Evolutionary conservation across 1,284 basidiomycete genomes (phyloP).

Genomic region (Ganoderma resinaceum): DNA sequence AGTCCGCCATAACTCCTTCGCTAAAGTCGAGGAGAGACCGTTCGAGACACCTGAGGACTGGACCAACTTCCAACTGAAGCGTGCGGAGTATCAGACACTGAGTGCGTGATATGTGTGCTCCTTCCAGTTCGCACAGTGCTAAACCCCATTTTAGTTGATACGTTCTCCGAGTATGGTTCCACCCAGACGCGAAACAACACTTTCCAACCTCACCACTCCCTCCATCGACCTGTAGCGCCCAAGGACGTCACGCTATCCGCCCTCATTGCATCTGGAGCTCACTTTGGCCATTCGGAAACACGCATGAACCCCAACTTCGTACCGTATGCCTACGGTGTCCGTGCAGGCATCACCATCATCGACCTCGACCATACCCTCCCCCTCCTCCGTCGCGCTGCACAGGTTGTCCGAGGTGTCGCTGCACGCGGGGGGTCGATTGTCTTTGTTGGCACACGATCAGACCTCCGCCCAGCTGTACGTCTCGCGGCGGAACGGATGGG

Average conservation of each 20-base stretch:
- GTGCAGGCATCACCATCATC: constrained; percentile 92
- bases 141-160: constrained; percentile 56
- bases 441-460: constrained; percentile 89
- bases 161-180: constrained; percentile 79
- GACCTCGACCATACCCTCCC: constrained; percentile 96
- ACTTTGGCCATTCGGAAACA: constrained; percentile 88
- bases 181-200: constrained; percentile 74
- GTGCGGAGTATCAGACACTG: constrained; percentile 59
- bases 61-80: constrained; percentile 64
- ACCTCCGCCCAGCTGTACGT: constrained; percentile 78
- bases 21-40: constrained; percentile 42
- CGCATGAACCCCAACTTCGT: constrained; percentile 89
- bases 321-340: constrained; percentile 94
- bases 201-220: constrained; percentile 77
- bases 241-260: constrained; percentile 84
- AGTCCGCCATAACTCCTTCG: constrained; percentile 36
- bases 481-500: constrained; percentile 86
- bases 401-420: constrained; percentile 85
- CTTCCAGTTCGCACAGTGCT: background rate
- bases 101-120: constrained; percentile 49
- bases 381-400: constrained; percentile 89
- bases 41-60: constrained; percentile 66
- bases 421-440: constrained; percentile 87
- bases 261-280: constrained; percentile 92
- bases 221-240: constrained; percentile 69